phyloP scores from a whole-genome alignment of 176 grass and related monocot genomes.

The Echinochloa phyllopogon region DNA sequence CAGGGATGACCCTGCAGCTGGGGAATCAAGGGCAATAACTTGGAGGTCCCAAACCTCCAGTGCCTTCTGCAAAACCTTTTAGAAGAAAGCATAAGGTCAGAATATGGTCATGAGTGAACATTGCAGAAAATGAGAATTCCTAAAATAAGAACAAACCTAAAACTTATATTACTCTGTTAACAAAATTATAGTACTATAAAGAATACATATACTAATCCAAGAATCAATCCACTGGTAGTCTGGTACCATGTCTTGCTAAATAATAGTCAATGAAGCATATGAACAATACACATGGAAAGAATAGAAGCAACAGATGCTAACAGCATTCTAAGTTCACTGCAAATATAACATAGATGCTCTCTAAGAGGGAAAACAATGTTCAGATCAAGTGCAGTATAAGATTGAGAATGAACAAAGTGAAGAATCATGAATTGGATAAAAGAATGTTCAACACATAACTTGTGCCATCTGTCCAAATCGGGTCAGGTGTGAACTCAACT shows the following conservation, averaged over 20 bases:
- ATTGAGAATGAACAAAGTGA: background rate
- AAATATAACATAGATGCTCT: background rate
- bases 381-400: conserved; percentile 28
- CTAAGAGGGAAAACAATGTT: background rate
- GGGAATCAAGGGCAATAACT: conserved; percentile 80
- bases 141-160: conserved; percentile 25
- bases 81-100: conserved; percentile 32
- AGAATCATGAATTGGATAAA: background rate
- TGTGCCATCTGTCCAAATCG: background rate
- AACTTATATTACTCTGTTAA: background rate
- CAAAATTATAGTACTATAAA: background rate
- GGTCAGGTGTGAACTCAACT: background rate
- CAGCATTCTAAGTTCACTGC: background rate
- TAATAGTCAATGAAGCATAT: conserved; percentile 9
- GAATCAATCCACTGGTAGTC: conserved; percentile 6
- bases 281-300: background rate
- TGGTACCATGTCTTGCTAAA: background rate
- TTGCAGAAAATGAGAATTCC: background rate
- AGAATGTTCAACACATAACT: background rate
- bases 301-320: conserved; percentile 14
- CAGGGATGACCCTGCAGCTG: conserved; percentile 64
- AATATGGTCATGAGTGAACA: background rate
- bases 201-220: conserved; percentile 30
- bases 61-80: conserved; percentile 92
- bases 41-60: conserved; percentile 93